phyloP scores from a whole-genome alignment of 2,329 filamentous ascomycete species.

The Sarocladium oryzae region DNA sequence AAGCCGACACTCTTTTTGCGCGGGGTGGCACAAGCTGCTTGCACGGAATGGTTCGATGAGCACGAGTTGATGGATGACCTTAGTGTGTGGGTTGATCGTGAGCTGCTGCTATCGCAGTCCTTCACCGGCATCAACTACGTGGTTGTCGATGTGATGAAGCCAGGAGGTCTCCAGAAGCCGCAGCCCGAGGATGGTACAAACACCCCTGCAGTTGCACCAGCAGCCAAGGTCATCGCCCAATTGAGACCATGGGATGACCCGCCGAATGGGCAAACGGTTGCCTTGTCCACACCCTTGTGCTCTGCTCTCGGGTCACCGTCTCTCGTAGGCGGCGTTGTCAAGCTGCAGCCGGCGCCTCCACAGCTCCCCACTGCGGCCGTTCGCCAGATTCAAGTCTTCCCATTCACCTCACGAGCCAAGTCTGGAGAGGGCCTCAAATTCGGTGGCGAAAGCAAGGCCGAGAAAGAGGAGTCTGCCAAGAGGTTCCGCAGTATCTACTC shows the following conservation, averaged over 20 bases:
- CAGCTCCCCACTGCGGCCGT: conserved; percentile 62
- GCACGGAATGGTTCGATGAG: conserved; percentile 73
- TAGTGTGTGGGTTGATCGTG: conserved; percentile 78
- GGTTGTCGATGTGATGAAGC: conserved; percentile 78
- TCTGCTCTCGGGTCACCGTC: conserved; percentile 63
- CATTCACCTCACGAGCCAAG: conserved; percentile 60
- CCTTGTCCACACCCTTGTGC: conserved; percentile 73
- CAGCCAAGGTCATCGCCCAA: conserved; percentile 64
- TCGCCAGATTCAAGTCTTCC: conserved; percentile 67
- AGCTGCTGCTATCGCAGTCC: conserved; percentile 63
- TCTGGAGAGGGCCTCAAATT: conserved; percentile 67
- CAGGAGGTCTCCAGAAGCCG: conserved; percentile 67
- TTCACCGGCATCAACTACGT: conserved; percentile 74
- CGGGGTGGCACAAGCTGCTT: conserved; percentile 65
- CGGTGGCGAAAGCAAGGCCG: conserved; percentile 78
- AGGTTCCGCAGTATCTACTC: conserved; percentile 68
- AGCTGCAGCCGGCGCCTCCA: conserved; percentile 73
- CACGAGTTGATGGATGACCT: conserved; percentile 52
- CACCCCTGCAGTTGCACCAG: conserved; percentile 35
- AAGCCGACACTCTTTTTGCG: conserved; percentile 69
- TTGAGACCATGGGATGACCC: conserved; percentile 78
- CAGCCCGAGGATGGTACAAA: conserved; percentile 61
- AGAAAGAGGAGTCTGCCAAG: conserved; percentile 70
- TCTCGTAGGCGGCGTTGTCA: conserved; percentile 79
- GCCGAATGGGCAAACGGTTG: conserved; percentile 72